A percentile compares a stretch with the other conserved stretches of the same genome.
Conservation (phyloP, 768 basidiomycete species). For the Lactarius hatsudake region DNA sequence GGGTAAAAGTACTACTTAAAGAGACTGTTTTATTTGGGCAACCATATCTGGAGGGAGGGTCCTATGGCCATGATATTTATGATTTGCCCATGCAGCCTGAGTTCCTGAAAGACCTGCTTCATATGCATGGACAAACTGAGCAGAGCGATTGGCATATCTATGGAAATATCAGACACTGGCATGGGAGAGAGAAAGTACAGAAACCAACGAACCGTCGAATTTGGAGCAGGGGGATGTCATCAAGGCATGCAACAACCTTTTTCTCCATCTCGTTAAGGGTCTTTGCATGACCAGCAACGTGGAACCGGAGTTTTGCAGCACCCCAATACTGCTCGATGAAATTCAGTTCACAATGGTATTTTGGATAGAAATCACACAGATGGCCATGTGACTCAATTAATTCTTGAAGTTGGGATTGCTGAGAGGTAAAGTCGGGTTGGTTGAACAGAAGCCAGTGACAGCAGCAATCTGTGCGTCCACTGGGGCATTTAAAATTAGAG, state of each 20-base stretch:
- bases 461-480: not conserved
- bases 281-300: not conserved
- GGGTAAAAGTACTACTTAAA: too few species aligned
- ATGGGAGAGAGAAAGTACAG: not conserved
- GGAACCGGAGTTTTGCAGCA: too few species aligned
- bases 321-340: too few species aligned
- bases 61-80: not conserved
- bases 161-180: not conserved
- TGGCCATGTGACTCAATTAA: not conserved
- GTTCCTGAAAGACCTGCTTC: not conserved
- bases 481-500: too few species aligned
- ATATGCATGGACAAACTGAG: not conserved
- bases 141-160: not conserved
- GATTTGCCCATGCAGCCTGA: not conserved
- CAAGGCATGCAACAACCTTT: not conserved
- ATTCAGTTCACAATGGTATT: too few species aligned
- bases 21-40: not conserved
- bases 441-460: not conserved
- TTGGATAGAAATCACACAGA: too few species aligned
- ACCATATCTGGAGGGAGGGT: too few species aligned
- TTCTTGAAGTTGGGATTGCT: not conserved
- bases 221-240: not conserved
- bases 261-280: not conserved
- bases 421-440: not conserved
- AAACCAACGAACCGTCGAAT: not conserved